These are phyloP conservation scores for Theobroma cacao DNA, from an alignment of 345 rosid genomes.

Conservation along the genomic window DNA sequence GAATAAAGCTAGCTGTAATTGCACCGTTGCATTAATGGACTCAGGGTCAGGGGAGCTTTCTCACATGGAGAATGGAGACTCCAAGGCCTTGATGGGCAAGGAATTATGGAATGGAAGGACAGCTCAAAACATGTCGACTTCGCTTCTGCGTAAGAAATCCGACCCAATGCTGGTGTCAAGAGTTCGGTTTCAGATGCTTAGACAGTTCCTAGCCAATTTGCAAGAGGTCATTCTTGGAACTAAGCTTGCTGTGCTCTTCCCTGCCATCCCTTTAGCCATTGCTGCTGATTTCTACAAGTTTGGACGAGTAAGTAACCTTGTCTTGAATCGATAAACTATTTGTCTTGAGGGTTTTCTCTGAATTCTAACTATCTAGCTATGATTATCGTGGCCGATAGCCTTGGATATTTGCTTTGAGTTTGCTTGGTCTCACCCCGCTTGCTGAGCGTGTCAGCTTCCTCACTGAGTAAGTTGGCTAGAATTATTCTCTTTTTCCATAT, in stretches of 20 bases:
- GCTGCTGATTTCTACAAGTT: slow-evolving; percentile 36
- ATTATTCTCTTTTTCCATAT: background rate
- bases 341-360: too few relatives aligned
- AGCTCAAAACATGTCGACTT: slow-evolving; percentile 32
- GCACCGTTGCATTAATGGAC: slow-evolving; percentile 15
- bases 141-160: slow-evolving; percentile 36
- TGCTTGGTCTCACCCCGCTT: slow-evolving; percentile 73
- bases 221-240: slow-evolving; percentile 49
- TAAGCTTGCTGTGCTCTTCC: slow-evolving; percentile 50
- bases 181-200: slow-evolving; percentile 31
- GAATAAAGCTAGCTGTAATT: background rate
- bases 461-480: slow-evolving; percentile 58
- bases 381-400: slow-evolving; percentile 26
- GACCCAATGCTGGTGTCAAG: slow-evolving; percentile 29
- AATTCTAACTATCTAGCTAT: background rate
- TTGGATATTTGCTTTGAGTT: slow-evolving; percentile 83
- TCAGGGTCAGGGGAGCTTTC: slow-evolving; percentile 14
- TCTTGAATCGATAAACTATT: background rate
- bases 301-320: slow-evolving; percentile 36
- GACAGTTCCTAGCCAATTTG: slow-evolving; percentile 33
- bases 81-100: background rate
- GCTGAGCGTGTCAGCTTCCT: slow-evolving; percentile 92
- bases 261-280: slow-evolving; percentile 51
- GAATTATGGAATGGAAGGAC: slow-evolving; percentile 18
- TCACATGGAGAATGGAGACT: slow-evolving; percentile 33